Evolutionary conservation across 1,139 yeast species (phyloP), one percentile per base, ranked within the genome.

Genomic region (Yamadazyma triangularis): DNA sequence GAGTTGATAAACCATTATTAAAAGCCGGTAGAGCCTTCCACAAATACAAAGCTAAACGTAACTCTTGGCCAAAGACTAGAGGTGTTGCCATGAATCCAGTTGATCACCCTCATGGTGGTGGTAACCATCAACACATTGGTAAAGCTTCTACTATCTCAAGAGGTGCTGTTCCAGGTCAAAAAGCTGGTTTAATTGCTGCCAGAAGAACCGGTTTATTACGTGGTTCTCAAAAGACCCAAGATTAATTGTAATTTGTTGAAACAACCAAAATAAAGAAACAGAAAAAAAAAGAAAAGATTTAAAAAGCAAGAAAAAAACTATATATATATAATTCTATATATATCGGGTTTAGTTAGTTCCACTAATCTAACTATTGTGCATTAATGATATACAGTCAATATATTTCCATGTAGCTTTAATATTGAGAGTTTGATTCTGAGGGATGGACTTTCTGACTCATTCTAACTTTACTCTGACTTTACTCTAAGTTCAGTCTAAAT

Each of bases 21-120:
- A 89, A 89, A 86, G 97, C 97, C 64, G 97, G 97, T 77, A 88
- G 95, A 79, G 97, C 97, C 51, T 89, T 79, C 95, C 96, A 88
- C 88, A 91, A 88, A 79, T 87, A 82, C 91, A 87, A 73, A 77
- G 95, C 86, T 62, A 88, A 89, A 93, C 82, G 88, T 79, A 86
- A 88, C 95, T 85, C 95, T 52, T 88, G 96, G 96, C 96, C 96
- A 73, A 87, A 85, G 85, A 88, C 96, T 66, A 87, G 96, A 79
- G 96, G 96, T 88, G 96, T 88, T 67, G 96, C 96, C 70, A 87
- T 87, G 96, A 91, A 79, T 79, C 97, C 97, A 73, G 97, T 89
- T 68, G 97, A 89, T 72, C 97, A 89, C 79, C 97, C 97, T 70
- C 97, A 89, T 73, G 98, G 98, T 85, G 98, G 98, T 89, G 98